Conservation (phyloP, 257 asterid genomes). For the Solanum rostratum region DNA sequence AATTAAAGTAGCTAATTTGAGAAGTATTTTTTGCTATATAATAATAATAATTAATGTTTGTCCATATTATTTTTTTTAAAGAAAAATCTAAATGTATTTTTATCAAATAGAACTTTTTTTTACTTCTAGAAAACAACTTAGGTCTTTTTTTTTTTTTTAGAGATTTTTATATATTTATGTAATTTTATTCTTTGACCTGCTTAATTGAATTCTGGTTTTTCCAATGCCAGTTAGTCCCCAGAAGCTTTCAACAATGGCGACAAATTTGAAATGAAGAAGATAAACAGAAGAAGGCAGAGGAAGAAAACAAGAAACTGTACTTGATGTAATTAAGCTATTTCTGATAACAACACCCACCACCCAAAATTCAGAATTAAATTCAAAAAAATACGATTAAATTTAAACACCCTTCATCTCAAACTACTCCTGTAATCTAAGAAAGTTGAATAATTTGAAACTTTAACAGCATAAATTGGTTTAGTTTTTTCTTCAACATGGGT, state of each 20-base stretch:
- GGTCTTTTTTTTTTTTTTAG: too few relatives aligned
- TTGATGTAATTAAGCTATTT: not conserved
- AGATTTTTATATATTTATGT: too few relatives aligned
- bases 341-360: not conserved
- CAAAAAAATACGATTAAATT: not conserved
- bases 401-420: not conserved
- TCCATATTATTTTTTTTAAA: too few relatives aligned
- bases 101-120: too few relatives aligned
- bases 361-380: not conserved
- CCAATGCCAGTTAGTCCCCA: not conserved
- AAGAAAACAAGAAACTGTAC: not conserved
- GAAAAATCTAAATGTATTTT: too few relatives aligned
- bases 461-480: not conserved
- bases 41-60: too few relatives aligned
- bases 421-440: not conserved
- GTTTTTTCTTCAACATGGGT: slow-evolving; percentile 27
- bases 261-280: not conserved
- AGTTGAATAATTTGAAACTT: not conserved
- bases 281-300: not conserved
- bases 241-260: not conserved
- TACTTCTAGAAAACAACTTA: too few relatives aligned
- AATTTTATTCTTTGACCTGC: not conserved
- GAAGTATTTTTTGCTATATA: too few relatives aligned
- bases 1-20: too few relatives aligned
- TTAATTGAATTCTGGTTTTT: not conserved